These are phyloP conservation scores for Phalaenopsis equestris DNA, from an alignment of 106 monocot species.

Conservation along the genomic window DNA sequence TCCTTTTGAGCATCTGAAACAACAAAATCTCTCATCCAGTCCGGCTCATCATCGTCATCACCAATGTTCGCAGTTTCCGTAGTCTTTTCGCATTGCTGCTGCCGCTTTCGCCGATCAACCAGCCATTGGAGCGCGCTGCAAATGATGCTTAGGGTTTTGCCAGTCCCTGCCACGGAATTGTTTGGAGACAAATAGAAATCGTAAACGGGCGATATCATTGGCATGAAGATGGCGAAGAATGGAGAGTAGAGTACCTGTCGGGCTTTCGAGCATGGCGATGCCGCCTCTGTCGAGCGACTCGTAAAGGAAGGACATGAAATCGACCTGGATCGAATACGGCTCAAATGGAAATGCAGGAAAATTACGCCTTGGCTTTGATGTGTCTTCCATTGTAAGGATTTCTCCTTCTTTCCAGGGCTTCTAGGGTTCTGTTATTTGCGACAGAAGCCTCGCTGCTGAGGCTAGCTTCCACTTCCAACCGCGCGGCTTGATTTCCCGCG, in stretches of 20 bases:
- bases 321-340: constrained; percentile 84
- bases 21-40: constrained; percentile 88
- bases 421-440: constrained; percentile 5
- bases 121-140: constrained; percentile 97
- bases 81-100: background rate
- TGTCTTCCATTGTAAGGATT: constrained; percentile 9
- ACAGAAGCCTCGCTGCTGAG: background rate
- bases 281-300: constrained; percentile 65
- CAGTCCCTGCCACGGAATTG: constrained; percentile 45
- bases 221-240: background rate
- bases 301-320: constrained; percentile 94
- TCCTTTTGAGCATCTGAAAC: constrained; percentile 4
- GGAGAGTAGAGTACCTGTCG: constrained; percentile 45
- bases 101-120: constrained; percentile 38
- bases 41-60: constrained; percentile 61
- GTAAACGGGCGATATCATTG: background rate
- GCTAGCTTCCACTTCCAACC: background rate
- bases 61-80: background rate
- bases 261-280: constrained; percentile 93
- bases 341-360: constrained; percentile 92
- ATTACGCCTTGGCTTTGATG: constrained; percentile 15
- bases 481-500: background rate
- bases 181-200: background rate
- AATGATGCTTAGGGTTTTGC: constrained; percentile 94
- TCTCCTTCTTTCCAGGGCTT: background rate